Evolutionary conservation across 2,329 filamentous ascomycete species (phyloP).

Genomic region (Claviceps digitariae): DNA sequence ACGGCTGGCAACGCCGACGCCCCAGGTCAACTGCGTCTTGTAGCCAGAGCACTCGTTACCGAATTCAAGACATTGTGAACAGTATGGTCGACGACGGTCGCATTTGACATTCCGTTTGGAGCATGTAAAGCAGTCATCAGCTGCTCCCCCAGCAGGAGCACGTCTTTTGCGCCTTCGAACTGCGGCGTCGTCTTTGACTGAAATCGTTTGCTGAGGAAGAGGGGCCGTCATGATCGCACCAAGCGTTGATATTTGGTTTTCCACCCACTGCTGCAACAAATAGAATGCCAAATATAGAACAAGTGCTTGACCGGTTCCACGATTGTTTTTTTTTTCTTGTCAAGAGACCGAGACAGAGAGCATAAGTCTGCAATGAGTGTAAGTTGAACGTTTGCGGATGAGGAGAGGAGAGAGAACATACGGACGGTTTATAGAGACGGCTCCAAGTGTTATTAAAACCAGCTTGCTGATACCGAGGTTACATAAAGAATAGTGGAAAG

Average conservation of each 20-base stretch:
- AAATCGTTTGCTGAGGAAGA: conserved; percentile 27
- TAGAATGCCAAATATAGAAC: no score
- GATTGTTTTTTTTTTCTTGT: no score
- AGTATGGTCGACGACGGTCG: conserved; percentile 85
- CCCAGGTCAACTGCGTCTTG: conserved; percentile 94
- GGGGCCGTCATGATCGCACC: conserved; percentile 33
- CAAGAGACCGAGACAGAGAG: no score
- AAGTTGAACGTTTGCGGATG: not conserved
- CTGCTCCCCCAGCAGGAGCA: conserved; percentile 75
- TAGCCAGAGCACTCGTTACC: conserved; percentile 92
- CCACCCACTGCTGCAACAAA: no score
- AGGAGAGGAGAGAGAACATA: not conserved
- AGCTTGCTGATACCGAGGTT: conserved; percentile 3
- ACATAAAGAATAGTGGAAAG: conserved; percentile 5
- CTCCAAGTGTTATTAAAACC: not conserved
- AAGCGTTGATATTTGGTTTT: not conserved
- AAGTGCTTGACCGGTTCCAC: not conserved
- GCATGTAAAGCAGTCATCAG: conserved; percentile 92
- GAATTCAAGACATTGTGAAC: conserved; percentile 82
- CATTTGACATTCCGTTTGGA: conserved; percentile 72
- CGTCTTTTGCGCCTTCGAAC: conserved; percentile 68
- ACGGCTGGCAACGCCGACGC: conserved; percentile 85
- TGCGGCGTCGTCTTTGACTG: conserved; percentile 37
- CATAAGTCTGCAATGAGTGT: not conserved
- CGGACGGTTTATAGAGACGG: not conserved